Base-by-base conservation (phyloP, 1,284 basidiomycete genomes). In the Pholiota adiposa region DNA sequence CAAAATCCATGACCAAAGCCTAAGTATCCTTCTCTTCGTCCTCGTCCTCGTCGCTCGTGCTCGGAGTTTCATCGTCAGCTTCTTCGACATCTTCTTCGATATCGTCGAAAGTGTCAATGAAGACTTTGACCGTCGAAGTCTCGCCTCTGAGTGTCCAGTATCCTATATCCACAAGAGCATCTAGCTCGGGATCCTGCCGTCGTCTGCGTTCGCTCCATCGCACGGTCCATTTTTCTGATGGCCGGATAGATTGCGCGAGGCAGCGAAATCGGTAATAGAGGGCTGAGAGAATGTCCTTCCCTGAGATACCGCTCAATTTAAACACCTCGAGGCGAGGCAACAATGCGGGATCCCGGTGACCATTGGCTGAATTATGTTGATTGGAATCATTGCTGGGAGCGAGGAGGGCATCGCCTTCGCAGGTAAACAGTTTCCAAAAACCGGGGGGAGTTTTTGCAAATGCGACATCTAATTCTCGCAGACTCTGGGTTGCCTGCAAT, bases 401-500 rank as follows among this genome's bases (percentile, higher is more conserved):
- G 27, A 34, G 19, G 34, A 25, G 34, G 34, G 43, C 27, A 29
- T 61, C 59, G 7, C 48, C 25, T 62, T 65, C 61, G 67, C 67
- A 59, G 64, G 52, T 66, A 27, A 80, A 73, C 21, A 77, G 71
- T n/a, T 73, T 70, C 63, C 76, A 74, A 54, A 80, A 75, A 25
- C 66, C 67, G 16, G 70, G 64, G 18, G 69, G 65, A 18, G 82
- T 70, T 51, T 72, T 69, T n/a, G 68, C 61, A 63, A 84, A 82
- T 65, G 84, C 79, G 25, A 81, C 71, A 60, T 85, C 81, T 36
- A 86, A 73, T 12, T 70, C 63, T 41, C 70, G 72, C 19, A 86
- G 67, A 16, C 66, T 70, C 4, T 65, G 64, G 18, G 79, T 62
- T 7, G 73, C 65, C 52, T 65, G 66, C 9, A 86, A 69, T 29